A percentile compares a stretch with the other conserved stretches of the same genome.
phyloP scores from a whole-genome alignment of 2,329 filamentous ascomycete genomes.

The Lachnellula occidentalis region DNA sequence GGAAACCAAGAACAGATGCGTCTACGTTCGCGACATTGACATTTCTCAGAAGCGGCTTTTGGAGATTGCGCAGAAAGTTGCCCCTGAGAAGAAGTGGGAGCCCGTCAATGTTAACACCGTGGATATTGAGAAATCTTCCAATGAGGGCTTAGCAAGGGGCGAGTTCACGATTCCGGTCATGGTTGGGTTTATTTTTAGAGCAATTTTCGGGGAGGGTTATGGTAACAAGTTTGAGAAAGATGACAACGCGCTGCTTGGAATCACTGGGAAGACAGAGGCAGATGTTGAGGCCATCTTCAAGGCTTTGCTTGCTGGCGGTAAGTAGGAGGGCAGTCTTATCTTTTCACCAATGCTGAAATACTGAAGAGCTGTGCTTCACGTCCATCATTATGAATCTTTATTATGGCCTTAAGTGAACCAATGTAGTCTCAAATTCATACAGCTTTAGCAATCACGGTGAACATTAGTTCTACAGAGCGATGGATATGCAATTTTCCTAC shows the following conservation, averaged over 20 bases:
- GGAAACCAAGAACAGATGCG: slow-evolving; percentile 47
- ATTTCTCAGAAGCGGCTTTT: slow-evolving; percentile 40
- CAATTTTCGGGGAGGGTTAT: slow-evolving; percentile 32
- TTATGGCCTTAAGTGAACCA: no score
- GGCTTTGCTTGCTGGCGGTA: slow-evolving; percentile 4
- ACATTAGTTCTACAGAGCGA: no score
- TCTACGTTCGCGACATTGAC: slow-evolving; percentile 42
- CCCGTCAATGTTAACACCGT: slow-evolving; percentile 10
- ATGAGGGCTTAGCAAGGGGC: slow-evolving; percentile 22
- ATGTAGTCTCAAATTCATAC: no score
- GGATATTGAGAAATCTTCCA: slow-evolving; percentile 15
- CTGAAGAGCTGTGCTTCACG: no score
- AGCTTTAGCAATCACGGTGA: no score
- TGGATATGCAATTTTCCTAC: no score
- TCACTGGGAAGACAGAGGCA: slow-evolving; percentile 37
- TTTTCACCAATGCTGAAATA: no score
- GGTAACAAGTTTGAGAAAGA: slow-evolving; percentile 32
- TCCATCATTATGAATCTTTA: no score
- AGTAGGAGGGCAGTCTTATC: background rate
- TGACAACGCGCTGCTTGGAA: slow-evolving; percentile 39
- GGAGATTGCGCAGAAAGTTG: slow-evolving; percentile 31
- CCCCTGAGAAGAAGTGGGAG: slow-evolving; percentile 27
- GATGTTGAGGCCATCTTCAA: slow-evolving; percentile 34
- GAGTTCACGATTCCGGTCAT: slow-evolving; percentile 30
- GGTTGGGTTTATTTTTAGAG: slow-evolving; percentile 30